These are phyloP conservation scores for Aciculosporium take DNA, from an alignment of 2,329 filamentous ascomycete genomes.

Conservation along the genomic window DNA sequence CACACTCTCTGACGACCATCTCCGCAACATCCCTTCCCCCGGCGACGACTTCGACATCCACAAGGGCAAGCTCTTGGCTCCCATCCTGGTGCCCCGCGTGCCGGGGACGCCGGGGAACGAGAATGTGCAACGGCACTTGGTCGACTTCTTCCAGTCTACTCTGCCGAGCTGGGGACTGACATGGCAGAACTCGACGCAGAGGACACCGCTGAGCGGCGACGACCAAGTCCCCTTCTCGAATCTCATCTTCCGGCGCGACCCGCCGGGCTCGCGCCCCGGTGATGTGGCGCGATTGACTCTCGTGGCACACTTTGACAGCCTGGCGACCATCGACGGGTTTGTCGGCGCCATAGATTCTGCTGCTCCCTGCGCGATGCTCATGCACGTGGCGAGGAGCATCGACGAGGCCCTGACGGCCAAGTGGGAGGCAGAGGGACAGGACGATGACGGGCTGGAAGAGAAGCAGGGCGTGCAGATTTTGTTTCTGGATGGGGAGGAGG, in stretches of 20 bases:
- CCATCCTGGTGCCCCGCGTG: constrained; percentile 77
- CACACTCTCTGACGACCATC: constrained; percentile 57
- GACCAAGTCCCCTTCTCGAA: constrained; percentile 71
- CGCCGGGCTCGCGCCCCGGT: constrained; percentile 61
- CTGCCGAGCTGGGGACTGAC: constrained; percentile 68
- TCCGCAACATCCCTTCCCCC: constrained; percentile 57
- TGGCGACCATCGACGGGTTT: constrained; percentile 68
- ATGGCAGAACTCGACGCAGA: constrained; percentile 82
- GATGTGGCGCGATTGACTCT: constrained; percentile 71
- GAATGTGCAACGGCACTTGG: constrained; percentile 66
- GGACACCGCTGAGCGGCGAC: constrained; percentile 60
- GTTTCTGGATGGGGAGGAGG: constrained; percentile 87
- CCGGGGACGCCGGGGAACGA: constrained; percentile 68
- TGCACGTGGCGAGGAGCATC: constrained; percentile 71
- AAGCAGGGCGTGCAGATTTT: constrained; percentile 78
- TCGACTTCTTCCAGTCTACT: constrained; percentile 59
- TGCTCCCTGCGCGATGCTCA: constrained; percentile 82
- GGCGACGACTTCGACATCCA: constrained; percentile 66
- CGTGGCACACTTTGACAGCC: constrained; percentile 88
- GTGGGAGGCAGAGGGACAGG: constrained; percentile 60
- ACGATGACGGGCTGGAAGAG: constrained; percentile 48
- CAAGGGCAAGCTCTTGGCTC: constrained; percentile 61
- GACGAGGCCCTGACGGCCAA: constrained; percentile 68
- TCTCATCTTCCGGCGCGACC: constrained; percentile 74
- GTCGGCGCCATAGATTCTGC: constrained; percentile 90